phyloP scores from a whole-genome alignment of 108 stramenopile genomes.

The Mediolabrus comicus region DNA sequence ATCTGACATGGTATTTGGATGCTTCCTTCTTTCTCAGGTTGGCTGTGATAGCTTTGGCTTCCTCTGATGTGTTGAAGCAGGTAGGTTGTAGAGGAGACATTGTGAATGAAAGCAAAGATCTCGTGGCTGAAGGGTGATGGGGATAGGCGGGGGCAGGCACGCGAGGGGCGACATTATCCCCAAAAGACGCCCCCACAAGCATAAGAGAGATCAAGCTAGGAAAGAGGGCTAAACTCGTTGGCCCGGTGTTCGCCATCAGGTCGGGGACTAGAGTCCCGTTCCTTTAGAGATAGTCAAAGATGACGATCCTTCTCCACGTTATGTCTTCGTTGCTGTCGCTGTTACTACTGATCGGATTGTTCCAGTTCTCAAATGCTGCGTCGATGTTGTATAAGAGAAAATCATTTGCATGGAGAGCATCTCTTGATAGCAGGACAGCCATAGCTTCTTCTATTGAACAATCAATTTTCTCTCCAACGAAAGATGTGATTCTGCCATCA shows the following conservation, averaged over 20 bases:
- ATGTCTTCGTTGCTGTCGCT: background rate
- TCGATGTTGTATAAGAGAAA: background rate
- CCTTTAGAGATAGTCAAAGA: too few relatives aligned
- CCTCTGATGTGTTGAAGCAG: background rate
- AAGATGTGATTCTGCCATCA: background rate
- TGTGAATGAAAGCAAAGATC: too few relatives aligned
- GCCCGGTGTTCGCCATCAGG: too few relatives aligned
- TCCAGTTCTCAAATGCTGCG: background rate
- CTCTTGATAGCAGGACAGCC: constrained; percentile 3
- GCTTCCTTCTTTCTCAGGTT: background rate
- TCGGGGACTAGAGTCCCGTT: too few relatives aligned
- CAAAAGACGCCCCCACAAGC: too few relatives aligned
- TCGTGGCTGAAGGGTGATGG: too few relatives aligned
- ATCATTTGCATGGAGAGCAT: constrained; percentile 14
- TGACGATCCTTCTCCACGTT: too few relatives aligned
- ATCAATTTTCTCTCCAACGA: background rate
- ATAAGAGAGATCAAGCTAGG: too few relatives aligned
- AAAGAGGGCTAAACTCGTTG: too few relatives aligned
- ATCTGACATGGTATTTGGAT: background rate
- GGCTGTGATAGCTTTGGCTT: background rate
- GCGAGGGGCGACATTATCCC: too few relatives aligned
- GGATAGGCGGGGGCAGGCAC: too few relatives aligned
- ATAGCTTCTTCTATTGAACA: constrained; percentile 8
- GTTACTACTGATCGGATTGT: background rate
- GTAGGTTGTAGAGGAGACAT: background rate